Evolutionary conservation across 2,329 filamentous ascomycete species (phyloP).

Genomic region (Ophiostoma populinum): DNA sequence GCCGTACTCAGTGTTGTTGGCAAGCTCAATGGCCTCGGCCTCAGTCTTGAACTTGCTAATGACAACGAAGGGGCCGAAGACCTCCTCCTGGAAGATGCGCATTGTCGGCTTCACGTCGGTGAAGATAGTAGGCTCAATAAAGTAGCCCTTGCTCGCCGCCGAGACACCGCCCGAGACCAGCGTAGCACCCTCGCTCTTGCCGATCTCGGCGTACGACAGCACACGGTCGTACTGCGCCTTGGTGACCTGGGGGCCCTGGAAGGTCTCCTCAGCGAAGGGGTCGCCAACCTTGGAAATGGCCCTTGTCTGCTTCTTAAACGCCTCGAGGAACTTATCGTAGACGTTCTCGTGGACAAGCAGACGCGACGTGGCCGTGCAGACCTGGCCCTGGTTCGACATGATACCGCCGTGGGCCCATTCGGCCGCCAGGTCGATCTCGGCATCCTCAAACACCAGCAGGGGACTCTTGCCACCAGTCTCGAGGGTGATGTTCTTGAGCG

Average conservation of each 20-base stretch:
- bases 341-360: slow-evolving; percentile 48
- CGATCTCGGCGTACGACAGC: slow-evolving; percentile 38
- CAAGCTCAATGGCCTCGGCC: slow-evolving; percentile 29
- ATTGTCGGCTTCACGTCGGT: slow-evolving; percentile 9
- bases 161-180: slow-evolving; percentile 34
- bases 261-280: slow-evolving; percentile 37
- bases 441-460: slow-evolving; percentile 40
- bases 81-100: slow-evolving; percentile 29
- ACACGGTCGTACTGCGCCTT: slow-evolving; percentile 45
- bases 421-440: slow-evolving; percentile 43
- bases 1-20: slow-evolving; percentile 38
- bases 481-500: slow-evolving; percentile 40
- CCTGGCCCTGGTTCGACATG: slow-evolving; percentile 57
- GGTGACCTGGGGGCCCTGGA: slow-evolving; percentile 41
- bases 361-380: slow-evolving; percentile 57
- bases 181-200: slow-evolving; percentile 40
- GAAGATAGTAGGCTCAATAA: slow-evolving; percentile 12
- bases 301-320: slow-evolving; percentile 26
- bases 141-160: slow-evolving; percentile 9
- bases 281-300: slow-evolving; percentile 36
- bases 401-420: slow-evolving; percentile 29
- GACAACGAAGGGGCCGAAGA: slow-evolving; percentile 42
- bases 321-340: slow-evolving; percentile 41
- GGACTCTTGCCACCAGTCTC: slow-evolving; percentile 45
- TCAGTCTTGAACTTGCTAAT: slow-evolving; percentile 32